Percentiles rank a stretch among this genome's conserved stretches.
Evolutionary conservation across 2,329 filamentous ascomycete genomes (phyloP).

Genomic region (Nemania diffusa): DNA sequence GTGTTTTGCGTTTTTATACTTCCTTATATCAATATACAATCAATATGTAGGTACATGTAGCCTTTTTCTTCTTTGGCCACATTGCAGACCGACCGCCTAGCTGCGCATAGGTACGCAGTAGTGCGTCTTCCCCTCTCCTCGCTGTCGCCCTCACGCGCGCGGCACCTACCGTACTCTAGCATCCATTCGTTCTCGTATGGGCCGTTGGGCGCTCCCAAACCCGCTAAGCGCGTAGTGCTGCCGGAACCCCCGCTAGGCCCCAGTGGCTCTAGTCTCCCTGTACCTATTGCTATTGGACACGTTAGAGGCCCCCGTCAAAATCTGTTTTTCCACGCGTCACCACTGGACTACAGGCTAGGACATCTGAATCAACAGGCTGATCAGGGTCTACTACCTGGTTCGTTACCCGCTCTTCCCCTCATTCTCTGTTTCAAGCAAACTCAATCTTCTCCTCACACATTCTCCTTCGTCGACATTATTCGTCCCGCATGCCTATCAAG

Average conservation of each 20-base stretch:
- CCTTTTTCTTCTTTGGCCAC: too few relatives aligned
- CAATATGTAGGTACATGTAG: not conserved
- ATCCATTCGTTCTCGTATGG: constrained; percentile 12
- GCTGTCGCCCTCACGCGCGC: not conserved
- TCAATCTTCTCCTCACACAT: constrained; percentile 21
- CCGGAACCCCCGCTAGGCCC: constrained; percentile 27
- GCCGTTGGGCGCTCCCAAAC: constrained; percentile 6
- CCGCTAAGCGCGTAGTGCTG: constrained; percentile 23
- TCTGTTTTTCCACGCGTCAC: constrained; percentile 14
- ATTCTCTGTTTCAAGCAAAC: constrained; percentile 3
- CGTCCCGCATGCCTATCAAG: constrained; percentile 13
- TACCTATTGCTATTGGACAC: constrained; percentile 21
- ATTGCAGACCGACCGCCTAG: not conserved
- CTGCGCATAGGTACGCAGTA: not conserved
- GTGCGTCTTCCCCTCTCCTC: not conserved
- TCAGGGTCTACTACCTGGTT: constrained; percentile 13
- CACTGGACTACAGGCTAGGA: not conserved
- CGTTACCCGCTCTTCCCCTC: not conserved
- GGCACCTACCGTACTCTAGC: constrained; percentile 21
- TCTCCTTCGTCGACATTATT: constrained; percentile 14
- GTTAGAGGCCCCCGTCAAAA: constrained; percentile 5
- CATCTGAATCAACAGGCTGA: constrained; percentile 10
- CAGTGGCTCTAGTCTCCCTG: constrained; percentile 11
- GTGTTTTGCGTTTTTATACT: constrained; percentile 12
- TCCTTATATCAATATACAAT: constrained; percentile 6